Percentiles rank a stretch among this genome's conserved stretches.
Conservation (phyloP, 768 basidiomycete species). For the Lactarius indigo region DNA sequence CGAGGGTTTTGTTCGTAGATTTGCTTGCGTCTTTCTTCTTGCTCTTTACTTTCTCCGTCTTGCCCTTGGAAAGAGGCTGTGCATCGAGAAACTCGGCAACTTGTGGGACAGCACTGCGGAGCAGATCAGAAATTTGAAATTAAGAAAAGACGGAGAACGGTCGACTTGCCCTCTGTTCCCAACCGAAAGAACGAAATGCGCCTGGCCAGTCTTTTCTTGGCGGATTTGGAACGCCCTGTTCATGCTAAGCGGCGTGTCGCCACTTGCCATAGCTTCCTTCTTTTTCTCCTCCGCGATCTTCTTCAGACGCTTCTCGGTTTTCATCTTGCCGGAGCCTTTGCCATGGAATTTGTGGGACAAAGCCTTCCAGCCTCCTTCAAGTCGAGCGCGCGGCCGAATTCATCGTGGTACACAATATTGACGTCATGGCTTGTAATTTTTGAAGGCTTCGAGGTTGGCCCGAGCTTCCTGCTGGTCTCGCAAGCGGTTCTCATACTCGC, state of each 20-base stretch:
- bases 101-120: conserved; percentile 78
- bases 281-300: conserved; percentile 98
- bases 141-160: background rate
- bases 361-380: conserved; percentile 99
- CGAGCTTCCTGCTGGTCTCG: conserved; percentile 91
- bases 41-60: conserved; percentile 77
- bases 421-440: conserved; percentile 96
- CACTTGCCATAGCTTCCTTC: conserved; percentile 88
- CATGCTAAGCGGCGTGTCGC: conserved; percentile 96
- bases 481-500: conserved; percentile 91
- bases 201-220: conserved; percentile 92
- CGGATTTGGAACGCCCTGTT: conserved; percentile 89
- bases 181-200: conserved; percentile 93
- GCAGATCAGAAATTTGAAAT: conserved; percentile 20
- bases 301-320: conserved; percentile 94
- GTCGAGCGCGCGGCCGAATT: conserved; percentile 83
- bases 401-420: conserved; percentile 95
- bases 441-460: conserved; percentile 76
- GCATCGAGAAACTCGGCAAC: conserved; percentile 75
- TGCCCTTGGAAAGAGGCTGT: conserved; percentile 77
- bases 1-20: conserved; percentile 43
- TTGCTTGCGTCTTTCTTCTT: conserved; percentile 71
- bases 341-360: conserved; percentile 98
- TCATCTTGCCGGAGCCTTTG: conserved; percentile 94
- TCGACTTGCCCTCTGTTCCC: conserved; percentile 81